Conservation (phyloP, 164 flowering plant species). For the Vitis amurensis region DNA sequence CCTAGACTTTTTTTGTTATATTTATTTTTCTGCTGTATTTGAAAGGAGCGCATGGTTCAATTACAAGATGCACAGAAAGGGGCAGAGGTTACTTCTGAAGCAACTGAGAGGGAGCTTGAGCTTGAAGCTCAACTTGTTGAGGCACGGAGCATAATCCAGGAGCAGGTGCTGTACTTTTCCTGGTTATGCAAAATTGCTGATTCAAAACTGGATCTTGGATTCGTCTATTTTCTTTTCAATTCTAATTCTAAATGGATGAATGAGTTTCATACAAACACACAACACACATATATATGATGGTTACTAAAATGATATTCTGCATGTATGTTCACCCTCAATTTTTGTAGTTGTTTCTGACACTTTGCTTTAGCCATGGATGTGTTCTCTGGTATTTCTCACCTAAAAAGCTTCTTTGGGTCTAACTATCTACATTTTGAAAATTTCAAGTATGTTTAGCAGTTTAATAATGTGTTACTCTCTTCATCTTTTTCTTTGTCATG, state of each 20-base stretch:
- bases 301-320: neutral
- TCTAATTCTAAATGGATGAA: neutral
- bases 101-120: slow-evolving; percentile 95
- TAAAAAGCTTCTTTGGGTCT: neutral
- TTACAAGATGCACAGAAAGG: slow-evolving; percentile 91
- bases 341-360: neutral
- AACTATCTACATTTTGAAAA: neutral
- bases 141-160: slow-evolving; percentile 98
- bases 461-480: neutral
- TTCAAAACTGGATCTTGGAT: neutral
- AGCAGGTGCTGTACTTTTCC: slow-evolving; percentile 60
- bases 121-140: slow-evolving; percentile 99
- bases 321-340: neutral
- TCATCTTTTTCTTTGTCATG: neutral
- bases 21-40: neutral
- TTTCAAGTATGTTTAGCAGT: neutral
- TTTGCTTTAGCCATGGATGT: neutral
- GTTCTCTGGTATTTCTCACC: neutral
- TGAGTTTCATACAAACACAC: neutral
- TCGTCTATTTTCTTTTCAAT: neutral
- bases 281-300: neutral
- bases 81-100: slow-evolving; percentile 94
- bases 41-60: slow-evolving; percentile 87
- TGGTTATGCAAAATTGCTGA: neutral
- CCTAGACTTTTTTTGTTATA: slow-evolving; percentile 1